phyloP scores from a whole-genome alignment of 2,329 filamentous ascomycete species.

The Cladosporium cucumerinum region DNA sequence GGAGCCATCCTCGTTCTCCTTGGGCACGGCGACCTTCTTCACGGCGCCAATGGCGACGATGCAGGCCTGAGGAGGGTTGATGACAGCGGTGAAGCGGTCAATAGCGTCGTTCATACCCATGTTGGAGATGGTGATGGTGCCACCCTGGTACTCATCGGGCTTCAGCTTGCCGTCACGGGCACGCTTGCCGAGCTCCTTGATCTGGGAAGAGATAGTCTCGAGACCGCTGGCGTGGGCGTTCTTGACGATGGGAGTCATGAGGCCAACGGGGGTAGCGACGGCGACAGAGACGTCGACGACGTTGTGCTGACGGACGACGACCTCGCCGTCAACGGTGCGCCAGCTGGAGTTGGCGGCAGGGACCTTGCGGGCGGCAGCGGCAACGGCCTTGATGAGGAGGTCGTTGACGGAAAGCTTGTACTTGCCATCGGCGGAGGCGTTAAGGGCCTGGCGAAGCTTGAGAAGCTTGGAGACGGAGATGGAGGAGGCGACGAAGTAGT shows the following conservation, averaged over 20 bases:
- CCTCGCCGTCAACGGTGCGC: conserved; percentile 70
- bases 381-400: conserved; percentile 96
- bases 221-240: conserved; percentile 84
- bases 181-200: conserved; percentile 97
- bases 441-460: conserved; percentile 92
- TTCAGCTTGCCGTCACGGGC: conserved; percentile 97
- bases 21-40: conserved; percentile 88
- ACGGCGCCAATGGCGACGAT: conserved; percentile 94
- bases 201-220: conserved; percentile 77
- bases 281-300: conserved; percentile 93
- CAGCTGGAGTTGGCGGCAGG: conserved; percentile 95
- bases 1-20: conserved; percentile 76
- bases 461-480: conserved; percentile 93
- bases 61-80: conserved; percentile 96
- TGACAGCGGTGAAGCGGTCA: conserved; percentile 95
- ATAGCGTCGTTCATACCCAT: conserved; percentile 99
- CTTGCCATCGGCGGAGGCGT: conserved; percentile 80
- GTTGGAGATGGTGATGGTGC: conserved; percentile 99
- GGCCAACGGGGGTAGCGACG: conserved; percentile 84
- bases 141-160: conserved; percentile 98
- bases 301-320: conserved; percentile 86
- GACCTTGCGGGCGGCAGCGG: conserved; percentile 84
- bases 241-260: conserved; percentile 97
- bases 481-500: conserved; percentile 92
- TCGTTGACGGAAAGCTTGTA: conserved; percentile 99